These are phyloP conservation scores for Triangularia setosa DNA, from an alignment of 2,329 filamentous ascomycete genomes.

Conservation along the genomic window DNA sequence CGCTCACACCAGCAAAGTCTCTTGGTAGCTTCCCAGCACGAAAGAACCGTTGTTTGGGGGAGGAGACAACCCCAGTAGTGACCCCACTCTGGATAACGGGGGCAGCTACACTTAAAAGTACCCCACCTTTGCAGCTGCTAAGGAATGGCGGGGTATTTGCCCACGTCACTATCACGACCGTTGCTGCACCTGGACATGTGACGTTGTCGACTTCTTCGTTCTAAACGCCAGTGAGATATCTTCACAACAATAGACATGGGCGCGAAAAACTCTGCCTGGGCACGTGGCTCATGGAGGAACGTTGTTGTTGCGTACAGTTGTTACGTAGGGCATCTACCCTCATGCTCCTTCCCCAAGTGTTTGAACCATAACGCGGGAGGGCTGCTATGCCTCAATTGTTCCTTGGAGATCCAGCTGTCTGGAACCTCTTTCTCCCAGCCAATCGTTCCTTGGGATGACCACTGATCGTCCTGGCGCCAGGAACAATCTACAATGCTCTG, in stretches of 20 bases:
- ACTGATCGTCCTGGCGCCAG: not conserved
- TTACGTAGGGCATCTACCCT: not conserved
- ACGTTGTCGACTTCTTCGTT: not conserved
- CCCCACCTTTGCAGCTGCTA: not conserved
- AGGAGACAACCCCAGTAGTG: not conserved
- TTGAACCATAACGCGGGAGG: not conserved
- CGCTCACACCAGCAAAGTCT: not conserved
- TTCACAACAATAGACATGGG: not conserved
- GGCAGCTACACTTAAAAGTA: not conserved
- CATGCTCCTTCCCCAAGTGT: not conserved
- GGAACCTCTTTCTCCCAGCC: not conserved
- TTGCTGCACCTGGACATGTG: constrained; percentile 15
- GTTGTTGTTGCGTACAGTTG: not conserved
- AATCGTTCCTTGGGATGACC: not conserved
- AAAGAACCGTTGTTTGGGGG: not conserved
- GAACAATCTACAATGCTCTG: not conserved
- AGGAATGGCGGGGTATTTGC: not conserved
- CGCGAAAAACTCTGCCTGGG: not conserved
- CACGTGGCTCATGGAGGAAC: not conserved
- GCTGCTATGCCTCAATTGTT: not conserved
- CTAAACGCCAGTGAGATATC: not conserved
- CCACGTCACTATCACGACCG: not conserved
- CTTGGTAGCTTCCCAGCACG: not conserved
- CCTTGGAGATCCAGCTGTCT: not conserved
- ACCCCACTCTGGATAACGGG: not conserved